phyloP scores from a whole-genome alignment of 352 stramenopile species.

The Peronospora belbahrii region DNA sequence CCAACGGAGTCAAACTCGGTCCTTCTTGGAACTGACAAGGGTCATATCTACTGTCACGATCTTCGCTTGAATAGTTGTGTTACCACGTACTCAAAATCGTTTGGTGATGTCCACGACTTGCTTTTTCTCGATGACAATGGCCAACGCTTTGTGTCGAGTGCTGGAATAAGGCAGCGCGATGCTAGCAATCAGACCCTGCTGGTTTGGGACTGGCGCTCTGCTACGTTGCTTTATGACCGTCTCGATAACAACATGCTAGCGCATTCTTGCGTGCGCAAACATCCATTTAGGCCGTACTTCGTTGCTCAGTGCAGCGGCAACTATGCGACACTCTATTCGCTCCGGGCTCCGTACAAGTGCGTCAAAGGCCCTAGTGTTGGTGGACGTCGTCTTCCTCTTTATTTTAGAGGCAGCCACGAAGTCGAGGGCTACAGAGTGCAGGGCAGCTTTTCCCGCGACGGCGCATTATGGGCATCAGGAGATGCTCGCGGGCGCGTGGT shows the following conservation, averaged over 20 bases:
- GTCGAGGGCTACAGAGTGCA: constrained; percentile 38
- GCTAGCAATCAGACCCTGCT: constrained; percentile 56
- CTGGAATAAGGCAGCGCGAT: constrained; percentile 27
- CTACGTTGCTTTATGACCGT: constrained; percentile 37
- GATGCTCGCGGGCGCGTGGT: constrained; percentile 38
- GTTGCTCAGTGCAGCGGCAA: constrained; percentile 40
- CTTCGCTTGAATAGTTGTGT: constrained; percentile 18
- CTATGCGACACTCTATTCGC: constrained; percentile 37
- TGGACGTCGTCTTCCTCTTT: constrained; percentile 6
- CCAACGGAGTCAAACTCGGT: constrained; percentile 23
- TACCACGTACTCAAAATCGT: constrained; percentile 19
- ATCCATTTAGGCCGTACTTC: constrained; percentile 34
- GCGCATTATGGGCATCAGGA: constrained; percentile 35
- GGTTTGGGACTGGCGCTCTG: constrained; percentile 51
- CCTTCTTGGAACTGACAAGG: constrained; percentile 27
- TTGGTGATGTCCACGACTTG: constrained; percentile 48
- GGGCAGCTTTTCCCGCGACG: constrained; percentile 47
- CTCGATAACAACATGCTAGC: constrained; percentile 39
- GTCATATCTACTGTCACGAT: constrained; percentile 33
- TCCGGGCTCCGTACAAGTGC: constrained; percentile 38
- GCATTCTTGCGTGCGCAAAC: constrained; percentile 36
- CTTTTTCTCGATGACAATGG: constrained; percentile 33
- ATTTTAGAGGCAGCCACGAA: constrained; percentile 29
- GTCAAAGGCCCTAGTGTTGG: constrained; percentile 17
- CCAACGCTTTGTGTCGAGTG: constrained; percentile 44